phyloP scores from a whole-genome alignment of 2,329 filamentous ascomycete genomes.

The Epichloe elymi region DNA sequence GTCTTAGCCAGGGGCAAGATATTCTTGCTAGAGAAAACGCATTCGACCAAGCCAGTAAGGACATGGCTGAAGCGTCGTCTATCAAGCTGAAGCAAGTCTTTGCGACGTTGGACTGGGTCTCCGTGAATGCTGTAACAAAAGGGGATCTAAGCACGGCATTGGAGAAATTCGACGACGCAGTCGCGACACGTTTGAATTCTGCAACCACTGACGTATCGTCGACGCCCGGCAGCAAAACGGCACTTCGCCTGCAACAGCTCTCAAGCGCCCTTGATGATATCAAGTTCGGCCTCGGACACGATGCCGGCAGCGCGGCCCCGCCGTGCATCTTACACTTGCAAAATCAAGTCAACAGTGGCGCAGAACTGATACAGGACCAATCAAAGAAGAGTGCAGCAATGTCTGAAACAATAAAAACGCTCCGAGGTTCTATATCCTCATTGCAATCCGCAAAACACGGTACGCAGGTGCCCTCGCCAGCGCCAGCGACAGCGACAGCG shows the following conservation, averaged over 20 bases:
- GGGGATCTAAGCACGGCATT: constrained; percentile 1
- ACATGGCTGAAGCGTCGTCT: neutral
- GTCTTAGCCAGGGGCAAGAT: neutral
- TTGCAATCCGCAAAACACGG: neutral
- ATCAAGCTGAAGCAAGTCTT: neutral
- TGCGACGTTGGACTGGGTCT: neutral
- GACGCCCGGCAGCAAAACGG: neutral
- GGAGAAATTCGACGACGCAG: constrained; percentile 1
- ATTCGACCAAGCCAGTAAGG: neutral
- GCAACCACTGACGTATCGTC: neutral
- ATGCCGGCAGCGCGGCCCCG: neutral
- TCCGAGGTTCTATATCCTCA: neutral
- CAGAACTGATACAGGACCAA: neutral
- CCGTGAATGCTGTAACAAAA: neutral
- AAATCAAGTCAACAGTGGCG: neutral
- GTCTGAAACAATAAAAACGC: neutral
- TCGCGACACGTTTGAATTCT: neutral
- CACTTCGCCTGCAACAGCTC: neutral
- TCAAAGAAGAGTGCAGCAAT: neutral
- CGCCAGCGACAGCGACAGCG: neutral
- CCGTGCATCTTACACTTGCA: neutral
- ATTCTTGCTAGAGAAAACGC: neutral
- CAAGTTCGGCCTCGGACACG: neutral
- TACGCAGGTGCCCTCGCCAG: neutral
- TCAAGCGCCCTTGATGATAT: neutral